phyloP scores from a whole-genome alignment of 164 flowering plant genomes.

The Sextonia rubra region DNA sequence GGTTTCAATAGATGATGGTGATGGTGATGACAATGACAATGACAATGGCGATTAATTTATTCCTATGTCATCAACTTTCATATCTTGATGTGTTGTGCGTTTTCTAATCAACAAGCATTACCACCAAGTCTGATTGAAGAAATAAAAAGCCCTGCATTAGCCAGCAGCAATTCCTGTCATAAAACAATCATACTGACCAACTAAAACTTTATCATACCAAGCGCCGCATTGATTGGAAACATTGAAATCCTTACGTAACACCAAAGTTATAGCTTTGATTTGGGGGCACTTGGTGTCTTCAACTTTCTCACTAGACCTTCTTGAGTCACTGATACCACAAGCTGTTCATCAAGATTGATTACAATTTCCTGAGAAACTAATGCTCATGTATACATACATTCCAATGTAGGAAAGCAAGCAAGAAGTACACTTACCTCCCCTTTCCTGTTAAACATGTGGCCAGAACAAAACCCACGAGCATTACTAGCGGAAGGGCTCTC shows the following conservation, averaged over 20 bases:
- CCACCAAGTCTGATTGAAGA: too few relatives aligned
- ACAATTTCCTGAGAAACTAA: neutral
- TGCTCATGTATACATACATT: conserved; percentile 1
- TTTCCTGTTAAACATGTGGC: conserved; percentile 67
- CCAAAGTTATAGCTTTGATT: conserved; percentile 42
- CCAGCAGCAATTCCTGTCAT: too few relatives aligned
- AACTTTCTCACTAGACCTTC: conserved; percentile 68
- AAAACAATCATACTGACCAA: too few relatives aligned
- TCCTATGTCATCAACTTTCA: too few relatives aligned
- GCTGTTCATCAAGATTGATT: conserved; percentile 41
- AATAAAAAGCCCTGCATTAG: too few relatives aligned
- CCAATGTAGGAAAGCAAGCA: neutral
- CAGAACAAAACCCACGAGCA: conserved; percentile 51
- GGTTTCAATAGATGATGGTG: too few relatives aligned
- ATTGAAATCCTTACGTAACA: neutral
- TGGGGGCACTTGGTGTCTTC: conserved; percentile 21
- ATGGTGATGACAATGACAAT: too few relatives aligned
- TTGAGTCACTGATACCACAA: conserved; percentile 66
- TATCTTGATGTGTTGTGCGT: too few relatives aligned
- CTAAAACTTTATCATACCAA: neutral
- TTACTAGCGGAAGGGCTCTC: conserved; percentile 44
- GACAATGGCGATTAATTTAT: too few relatives aligned
- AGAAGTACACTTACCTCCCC: conserved; percentile 65
- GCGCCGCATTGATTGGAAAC: neutral
- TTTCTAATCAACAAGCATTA: too few relatives aligned